Conservation (phyloP, 2,329 filamentous ascomycete species). For the Fusarium drepaniforme region DNA sequence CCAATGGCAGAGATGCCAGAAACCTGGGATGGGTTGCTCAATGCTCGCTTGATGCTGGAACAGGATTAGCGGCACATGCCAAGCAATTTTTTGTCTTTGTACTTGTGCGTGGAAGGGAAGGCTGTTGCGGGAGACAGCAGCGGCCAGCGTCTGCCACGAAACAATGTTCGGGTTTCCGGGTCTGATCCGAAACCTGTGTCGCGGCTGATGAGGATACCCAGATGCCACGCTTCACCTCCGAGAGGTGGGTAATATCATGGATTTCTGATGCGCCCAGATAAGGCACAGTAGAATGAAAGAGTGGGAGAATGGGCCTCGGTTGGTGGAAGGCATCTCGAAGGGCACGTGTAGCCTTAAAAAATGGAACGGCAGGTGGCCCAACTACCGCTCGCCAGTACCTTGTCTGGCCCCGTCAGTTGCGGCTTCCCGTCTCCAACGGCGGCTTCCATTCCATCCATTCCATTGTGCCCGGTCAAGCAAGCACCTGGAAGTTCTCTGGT, state of each 20-base stretch:
- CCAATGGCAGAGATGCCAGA: conserved; percentile 24
- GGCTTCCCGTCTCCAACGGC: conserved; percentile 7
- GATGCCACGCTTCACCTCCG: not conserved
- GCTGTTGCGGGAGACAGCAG: conserved; percentile 16
- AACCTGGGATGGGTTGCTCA: conserved; percentile 21
- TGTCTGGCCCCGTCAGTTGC: conserved; percentile 11
- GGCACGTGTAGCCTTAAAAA: not conserved
- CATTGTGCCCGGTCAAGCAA: not conserved
- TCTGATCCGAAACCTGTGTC: conserved; percentile 2
- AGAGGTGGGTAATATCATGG: not conserved
- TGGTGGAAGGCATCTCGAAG: not conserved
- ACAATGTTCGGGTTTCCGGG: conserved; percentile 3
- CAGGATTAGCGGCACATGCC: conserved; percentile 30
- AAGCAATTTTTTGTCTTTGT: conserved; percentile 28
- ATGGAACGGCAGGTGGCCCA: not conserved
- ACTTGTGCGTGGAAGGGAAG: conserved; percentile 8
- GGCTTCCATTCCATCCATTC: not conserved
- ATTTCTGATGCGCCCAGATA: not conserved
- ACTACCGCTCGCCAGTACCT: conserved; percentile 8
- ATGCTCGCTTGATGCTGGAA: conserved; percentile 16
- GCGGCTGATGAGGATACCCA: not conserved
- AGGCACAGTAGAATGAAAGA: not conserved
- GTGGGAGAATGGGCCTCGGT: not conserved
- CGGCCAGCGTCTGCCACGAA: conserved; percentile 5
- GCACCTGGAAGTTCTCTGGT: not conserved